Conservation (phyloP, 768 basidiomycete species). For the Suillus brevipes region DNA sequence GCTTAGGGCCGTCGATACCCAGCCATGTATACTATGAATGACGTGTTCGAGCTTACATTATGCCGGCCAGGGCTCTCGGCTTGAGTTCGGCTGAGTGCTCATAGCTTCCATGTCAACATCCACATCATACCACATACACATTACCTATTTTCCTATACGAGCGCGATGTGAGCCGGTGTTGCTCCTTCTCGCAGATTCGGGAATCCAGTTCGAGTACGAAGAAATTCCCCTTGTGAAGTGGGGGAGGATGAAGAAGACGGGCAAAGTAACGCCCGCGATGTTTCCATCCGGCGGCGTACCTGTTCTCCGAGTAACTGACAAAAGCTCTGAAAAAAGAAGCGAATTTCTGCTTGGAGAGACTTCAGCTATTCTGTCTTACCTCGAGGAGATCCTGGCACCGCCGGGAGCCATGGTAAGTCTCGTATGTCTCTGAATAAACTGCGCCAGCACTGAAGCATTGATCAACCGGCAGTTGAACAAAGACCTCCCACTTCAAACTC, state of each 20-base stretch:
- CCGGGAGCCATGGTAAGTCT: constrained; percentile 17
- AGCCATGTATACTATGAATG: not conserved
- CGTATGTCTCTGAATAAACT: not conserved
- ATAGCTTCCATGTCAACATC: constrained; percentile 9
- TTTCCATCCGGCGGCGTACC: constrained; percentile 29
- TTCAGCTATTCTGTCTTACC: constrained; percentile 24
- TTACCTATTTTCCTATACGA: constrained; percentile 25
- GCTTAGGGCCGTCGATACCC: not conserved
- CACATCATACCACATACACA: constrained; percentile 14
- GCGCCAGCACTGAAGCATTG: not conserved
- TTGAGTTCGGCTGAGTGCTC: not conserved
- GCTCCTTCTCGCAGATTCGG: constrained; percentile 26
- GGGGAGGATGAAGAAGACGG: constrained; percentile 16
- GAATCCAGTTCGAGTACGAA: constrained; percentile 22
- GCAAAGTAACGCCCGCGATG: constrained; percentile 16
- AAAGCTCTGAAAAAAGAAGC: constrained; percentile 5
- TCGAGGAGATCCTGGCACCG: constrained; percentile 23
- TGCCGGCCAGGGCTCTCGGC: not conserved
- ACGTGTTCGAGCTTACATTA: not conserved
- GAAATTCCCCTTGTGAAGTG: constrained; percentile 19
- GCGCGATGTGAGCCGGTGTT: constrained; percentile 29
- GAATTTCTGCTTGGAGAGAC: constrained; percentile 27
- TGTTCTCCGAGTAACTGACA: constrained; percentile 23
- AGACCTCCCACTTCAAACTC: constrained; percentile 20
- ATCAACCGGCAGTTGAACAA: not conserved